Evolutionary conservation across 2,329 filamentous ascomycete species (phyloP).

Genomic region (Stachybotrys elegans): DNA sequence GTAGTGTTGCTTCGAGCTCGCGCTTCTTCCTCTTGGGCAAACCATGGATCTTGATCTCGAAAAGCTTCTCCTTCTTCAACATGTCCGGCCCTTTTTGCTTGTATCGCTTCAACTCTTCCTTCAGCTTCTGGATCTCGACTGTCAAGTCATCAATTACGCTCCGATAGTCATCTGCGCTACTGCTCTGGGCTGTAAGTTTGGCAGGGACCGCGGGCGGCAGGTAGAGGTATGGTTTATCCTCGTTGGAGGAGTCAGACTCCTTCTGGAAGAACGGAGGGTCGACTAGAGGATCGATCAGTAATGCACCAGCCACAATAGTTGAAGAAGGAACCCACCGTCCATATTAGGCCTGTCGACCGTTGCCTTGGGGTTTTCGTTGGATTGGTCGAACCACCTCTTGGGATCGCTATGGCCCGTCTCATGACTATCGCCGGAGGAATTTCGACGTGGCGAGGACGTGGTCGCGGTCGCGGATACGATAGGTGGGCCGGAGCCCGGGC

Average conservation of each 20-base stretch:
- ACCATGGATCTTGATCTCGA: slow-evolving; percentile 77
- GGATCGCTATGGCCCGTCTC: slow-evolving; percentile 45
- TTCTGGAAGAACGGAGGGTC: slow-evolving; percentile 53
- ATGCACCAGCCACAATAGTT: not conserved
- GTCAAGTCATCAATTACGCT: slow-evolving; percentile 86
- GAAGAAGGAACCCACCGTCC: slow-evolving; percentile 37
- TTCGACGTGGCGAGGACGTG: slow-evolving; percentile 22
- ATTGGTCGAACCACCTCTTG: slow-evolving; percentile 49
- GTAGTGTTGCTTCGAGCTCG: slow-evolving; percentile 69
- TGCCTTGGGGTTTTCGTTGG: slow-evolving; percentile 43
- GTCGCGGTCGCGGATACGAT: no score
- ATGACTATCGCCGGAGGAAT: slow-evolving; percentile 46
- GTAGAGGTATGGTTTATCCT: slow-evolving; percentile 29
- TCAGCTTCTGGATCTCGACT: slow-evolving; percentile 74
- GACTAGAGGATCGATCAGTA: slow-evolving; percentile 22
- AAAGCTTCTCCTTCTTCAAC: slow-evolving; percentile 69
- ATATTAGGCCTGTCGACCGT: slow-evolving; percentile 37
- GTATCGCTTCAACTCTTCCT: slow-evolving; percentile 66
- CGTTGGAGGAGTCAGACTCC: slow-evolving; percentile 46
- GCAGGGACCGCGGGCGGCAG: slow-evolving; percentile 18
- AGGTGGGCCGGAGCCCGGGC: slow-evolving; percentile 17
- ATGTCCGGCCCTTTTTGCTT: slow-evolving; percentile 62
- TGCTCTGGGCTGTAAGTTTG: slow-evolving; percentile 40
- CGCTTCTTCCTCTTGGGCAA: slow-evolving; percentile 67
- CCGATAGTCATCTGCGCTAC: slow-evolving; percentile 68